phyloP scores from a whole-genome alignment of 495 filamentous ascomycete genomes.

The Hamigera avellanea region DNA sequence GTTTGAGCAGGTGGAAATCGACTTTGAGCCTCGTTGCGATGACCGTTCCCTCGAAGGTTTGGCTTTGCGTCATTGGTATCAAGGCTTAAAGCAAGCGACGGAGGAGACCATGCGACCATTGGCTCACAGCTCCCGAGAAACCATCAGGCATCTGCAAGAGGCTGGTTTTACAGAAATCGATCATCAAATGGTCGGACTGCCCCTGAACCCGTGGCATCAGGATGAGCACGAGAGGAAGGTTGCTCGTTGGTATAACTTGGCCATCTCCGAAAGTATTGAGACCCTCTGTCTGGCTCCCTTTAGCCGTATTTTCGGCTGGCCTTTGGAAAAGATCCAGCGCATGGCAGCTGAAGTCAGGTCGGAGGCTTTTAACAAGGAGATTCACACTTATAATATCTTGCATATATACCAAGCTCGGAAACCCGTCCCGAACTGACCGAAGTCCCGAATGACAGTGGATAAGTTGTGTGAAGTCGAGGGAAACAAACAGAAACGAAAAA shows the following conservation, averaged over 20 bases:
- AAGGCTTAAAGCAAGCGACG: conserved; percentile 60
- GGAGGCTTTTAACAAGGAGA: conserved; percentile 58
- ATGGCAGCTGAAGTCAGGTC: conserved; percentile 50
- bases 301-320: conserved; percentile 52
- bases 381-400: conserved; percentile 66
- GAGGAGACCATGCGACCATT: conserved; percentile 51
- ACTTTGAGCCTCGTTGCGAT: conserved; percentile 68
- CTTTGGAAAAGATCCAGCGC: conserved; percentile 50
- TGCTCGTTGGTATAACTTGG: conserved; percentile 79
- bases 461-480: background rate
- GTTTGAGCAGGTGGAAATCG: conserved; percentile 90
- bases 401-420: conserved; percentile 38
- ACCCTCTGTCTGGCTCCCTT: conserved; percentile 66
- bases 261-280: conserved; percentile 59
- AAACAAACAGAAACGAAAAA: background rate
- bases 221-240: conserved; percentile 58
- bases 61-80: conserved; percentile 53
- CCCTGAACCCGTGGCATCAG: conserved; percentile 68
- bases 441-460: background rate
- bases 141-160: conserved; percentile 48
- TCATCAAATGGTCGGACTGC: conserved; percentile 59
- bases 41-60: conserved; percentile 47
- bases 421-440: conserved; percentile 11
- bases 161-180: conserved; percentile 80
- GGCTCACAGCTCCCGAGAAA: conserved; percentile 47